Percentiles rank a stretch among this genome's conserved stretches.
Evolutionary conservation across 2,329 filamentous ascomycete genomes (phyloP).

Genomic region (Colletotrichum sp.): DNA sequence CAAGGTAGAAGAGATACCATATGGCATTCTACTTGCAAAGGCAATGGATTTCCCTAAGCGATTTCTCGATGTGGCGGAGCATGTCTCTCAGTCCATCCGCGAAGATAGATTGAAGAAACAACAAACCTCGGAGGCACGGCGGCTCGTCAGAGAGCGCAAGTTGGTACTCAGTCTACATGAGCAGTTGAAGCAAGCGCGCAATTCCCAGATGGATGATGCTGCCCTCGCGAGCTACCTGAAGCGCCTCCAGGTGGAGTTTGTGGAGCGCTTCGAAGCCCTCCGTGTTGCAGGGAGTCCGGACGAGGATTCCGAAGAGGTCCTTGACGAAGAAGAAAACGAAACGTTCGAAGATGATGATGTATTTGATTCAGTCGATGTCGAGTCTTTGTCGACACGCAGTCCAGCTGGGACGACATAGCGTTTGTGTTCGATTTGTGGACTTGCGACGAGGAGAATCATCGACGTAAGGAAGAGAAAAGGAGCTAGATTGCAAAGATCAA

Average conservation of each 20-base stretch:
- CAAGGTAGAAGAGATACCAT: conserved; percentile 72
- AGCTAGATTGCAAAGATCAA: no score
- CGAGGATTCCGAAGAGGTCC: background rate
- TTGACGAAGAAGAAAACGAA: background rate
- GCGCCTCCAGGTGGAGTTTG: conserved; percentile 77
- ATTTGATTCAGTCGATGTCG: background rate
- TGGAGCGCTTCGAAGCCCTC: conserved; percentile 71
- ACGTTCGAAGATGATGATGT: background rate
- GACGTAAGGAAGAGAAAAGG: background rate
- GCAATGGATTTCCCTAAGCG: conserved; percentile 73
- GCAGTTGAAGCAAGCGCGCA: conserved; percentile 70
- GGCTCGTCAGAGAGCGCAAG: conserved; percentile 69
- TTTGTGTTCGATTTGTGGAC: background rate
- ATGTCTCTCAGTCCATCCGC: conserved; percentile 68
- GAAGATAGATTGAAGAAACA: conserved; percentile 62
- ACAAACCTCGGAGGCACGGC: conserved; percentile 61
- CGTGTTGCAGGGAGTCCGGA: conserved; percentile 37
- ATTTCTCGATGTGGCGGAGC: conserved; percentile 72
- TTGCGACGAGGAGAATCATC: background rate
- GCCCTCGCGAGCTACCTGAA: conserved; percentile 68
- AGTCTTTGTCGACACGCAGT: background rate
- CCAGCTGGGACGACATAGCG: background rate
- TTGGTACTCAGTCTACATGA: conserved; percentile 77
- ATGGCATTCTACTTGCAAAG: conserved; percentile 83
- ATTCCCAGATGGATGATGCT: conserved; percentile 69